Evolutionary conservation across 78 protist species (phyloP).

Genomic region (Dictyostelium firmibasis): DNA sequence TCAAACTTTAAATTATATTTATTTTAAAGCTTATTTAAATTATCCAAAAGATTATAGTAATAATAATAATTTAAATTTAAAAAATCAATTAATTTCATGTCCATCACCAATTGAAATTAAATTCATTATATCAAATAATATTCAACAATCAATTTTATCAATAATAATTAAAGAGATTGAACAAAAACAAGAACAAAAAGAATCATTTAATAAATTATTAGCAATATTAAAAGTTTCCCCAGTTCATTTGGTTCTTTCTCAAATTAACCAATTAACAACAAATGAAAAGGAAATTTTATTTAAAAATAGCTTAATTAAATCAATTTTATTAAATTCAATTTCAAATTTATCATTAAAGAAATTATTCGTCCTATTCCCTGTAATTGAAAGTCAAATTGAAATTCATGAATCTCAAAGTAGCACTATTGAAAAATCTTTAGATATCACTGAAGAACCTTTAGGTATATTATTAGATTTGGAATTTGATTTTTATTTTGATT

Average conservation of each 20-base stretch:
- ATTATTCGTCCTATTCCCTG: neutral
- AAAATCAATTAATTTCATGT: neutral
- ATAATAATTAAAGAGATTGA: neutral
- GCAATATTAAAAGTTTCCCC: neutral
- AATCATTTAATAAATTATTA: neutral
- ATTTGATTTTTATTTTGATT: slow-evolving; percentile 8
- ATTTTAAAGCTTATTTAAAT: neutral
- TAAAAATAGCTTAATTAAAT: neutral
- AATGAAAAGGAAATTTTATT: neutral
- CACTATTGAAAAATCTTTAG: too few relatives aligned
- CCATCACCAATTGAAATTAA: neutral
- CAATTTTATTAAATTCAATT: neutral
- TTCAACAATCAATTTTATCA: neutral
- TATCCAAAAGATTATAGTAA: neutral
- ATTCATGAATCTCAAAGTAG: neutral
- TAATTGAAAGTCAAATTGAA: neutral
- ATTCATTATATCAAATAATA: neutral
- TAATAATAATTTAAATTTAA: neutral
- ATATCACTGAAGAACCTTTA: neutral
- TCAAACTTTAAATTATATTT: neutral
- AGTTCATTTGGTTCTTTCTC: neutral
- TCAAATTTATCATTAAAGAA: neutral
- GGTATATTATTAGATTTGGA: neutral
- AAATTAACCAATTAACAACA: neutral
- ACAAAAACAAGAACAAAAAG: neutral